Conservation (phyloP, 805 yeast genomes). For the Lipomyces chichibuensis region DNA sequence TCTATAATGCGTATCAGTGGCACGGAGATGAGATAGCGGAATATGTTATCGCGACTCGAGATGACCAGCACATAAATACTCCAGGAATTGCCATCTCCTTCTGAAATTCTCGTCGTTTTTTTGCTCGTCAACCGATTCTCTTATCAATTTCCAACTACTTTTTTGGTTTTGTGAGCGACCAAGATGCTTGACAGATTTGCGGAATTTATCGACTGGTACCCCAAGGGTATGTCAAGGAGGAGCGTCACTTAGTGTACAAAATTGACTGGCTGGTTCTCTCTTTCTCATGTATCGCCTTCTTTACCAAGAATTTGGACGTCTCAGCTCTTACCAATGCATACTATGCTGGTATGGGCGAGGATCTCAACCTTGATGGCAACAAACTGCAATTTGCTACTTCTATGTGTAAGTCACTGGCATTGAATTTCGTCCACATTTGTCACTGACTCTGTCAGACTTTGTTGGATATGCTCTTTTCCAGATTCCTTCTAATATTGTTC, state of each 20-base stretch:
- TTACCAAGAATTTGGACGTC: conserved; percentile 69
- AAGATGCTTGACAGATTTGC: conserved; percentile 8
- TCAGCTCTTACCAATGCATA: conserved; percentile 67
- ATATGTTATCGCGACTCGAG: background rate
- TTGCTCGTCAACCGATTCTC: background rate
- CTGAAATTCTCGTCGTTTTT: background rate
- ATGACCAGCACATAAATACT: background rate
- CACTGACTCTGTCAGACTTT: conserved; percentile 23
- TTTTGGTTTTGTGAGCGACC: background rate
- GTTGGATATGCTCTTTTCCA: conserved; percentile 47
- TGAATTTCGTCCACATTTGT: background rate
- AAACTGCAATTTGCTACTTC: conserved; percentile 58
- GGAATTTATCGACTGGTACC: conserved; percentile 30
- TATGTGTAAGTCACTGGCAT: conserved; percentile 46
- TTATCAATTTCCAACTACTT: background rate
- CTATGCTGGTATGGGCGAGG: conserved; percentile 62
- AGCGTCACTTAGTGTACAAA: conserved; percentile 54
- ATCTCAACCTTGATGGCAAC: conserved; percentile 61
- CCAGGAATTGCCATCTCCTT: background rate
- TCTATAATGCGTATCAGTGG: background rate
- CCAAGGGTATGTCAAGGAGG: conserved; percentile 48
- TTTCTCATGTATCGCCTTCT: conserved; percentile 63
- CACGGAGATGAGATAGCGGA: background rate
- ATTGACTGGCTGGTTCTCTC: conserved; percentile 60
- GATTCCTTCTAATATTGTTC: conserved; percentile 47